These are phyloP conservation scores for Hygrophorus russula DNA, from an alignment of 768 basidiomycete species.

Conservation along the genomic window DNA sequence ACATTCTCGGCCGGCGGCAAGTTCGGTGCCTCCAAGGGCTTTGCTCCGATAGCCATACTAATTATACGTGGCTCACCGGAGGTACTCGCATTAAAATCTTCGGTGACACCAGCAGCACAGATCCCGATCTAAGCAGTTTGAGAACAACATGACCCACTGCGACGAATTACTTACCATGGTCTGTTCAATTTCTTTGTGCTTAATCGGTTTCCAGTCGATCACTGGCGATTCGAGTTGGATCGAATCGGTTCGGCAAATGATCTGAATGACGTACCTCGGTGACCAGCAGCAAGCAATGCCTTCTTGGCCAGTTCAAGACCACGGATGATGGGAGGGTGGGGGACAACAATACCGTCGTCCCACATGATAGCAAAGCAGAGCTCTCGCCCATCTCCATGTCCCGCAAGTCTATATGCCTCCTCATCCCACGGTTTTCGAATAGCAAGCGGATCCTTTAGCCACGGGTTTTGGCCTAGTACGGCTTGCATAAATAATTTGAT, in stretches of 20 bases:
- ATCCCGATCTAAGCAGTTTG: slow-evolving; percentile 21
- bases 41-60: slow-evolving; percentile 29
- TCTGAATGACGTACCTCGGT: slow-evolving; percentile 43
- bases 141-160: not conserved
- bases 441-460: slow-evolving; percentile 53
- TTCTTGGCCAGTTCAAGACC: slow-evolving; percentile 45
- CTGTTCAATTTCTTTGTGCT: slow-evolving; percentile 35
- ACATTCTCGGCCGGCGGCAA: not conserved
- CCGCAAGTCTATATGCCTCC: slow-evolving; percentile 43
- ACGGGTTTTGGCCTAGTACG: slow-evolving; percentile 48
- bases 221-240: slow-evolving; percentile 26
- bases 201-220: slow-evolving; percentile 54
- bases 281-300: slow-evolving; percentile 50
- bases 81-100: slow-evolving; percentile 32
- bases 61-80: slow-evolving; percentile 46
- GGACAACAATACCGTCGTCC: slow-evolving; percentile 49
- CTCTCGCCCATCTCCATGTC: slow-evolving; percentile 41
- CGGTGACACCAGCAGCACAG: slow-evolving; percentile 32
- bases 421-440: slow-evolving; percentile 52
- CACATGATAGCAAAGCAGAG: slow-evolving; percentile 54
- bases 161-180: slow-evolving; percentile 23
- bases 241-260: slow-evolving; percentile 41
- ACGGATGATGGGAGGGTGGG: slow-evolving; percentile 54
- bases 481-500: slow-evolving; percentile 57
- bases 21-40: slow-evolving; percentile 4